phyloP scores from a whole-genome alignment of 306 rosid species.

The Quercus rubra region DNA sequence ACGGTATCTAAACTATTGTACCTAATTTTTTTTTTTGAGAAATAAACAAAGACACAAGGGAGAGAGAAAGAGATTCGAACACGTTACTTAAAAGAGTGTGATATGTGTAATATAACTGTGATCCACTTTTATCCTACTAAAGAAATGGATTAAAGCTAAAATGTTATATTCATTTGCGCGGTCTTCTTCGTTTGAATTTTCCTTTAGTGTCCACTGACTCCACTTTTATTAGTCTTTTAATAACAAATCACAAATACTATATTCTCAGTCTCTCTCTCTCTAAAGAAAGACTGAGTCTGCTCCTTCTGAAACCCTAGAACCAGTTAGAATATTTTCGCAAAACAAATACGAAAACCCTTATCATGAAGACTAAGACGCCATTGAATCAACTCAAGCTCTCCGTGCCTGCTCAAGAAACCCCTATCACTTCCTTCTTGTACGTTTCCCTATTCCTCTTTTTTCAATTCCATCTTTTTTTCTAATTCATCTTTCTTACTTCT shows the following conservation, averaged over 20 bases:
- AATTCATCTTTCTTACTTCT: background rate
- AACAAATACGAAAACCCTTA: background rate
- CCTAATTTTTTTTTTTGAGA: too few species aligned
- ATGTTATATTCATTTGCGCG: slow-evolving; percentile 28
- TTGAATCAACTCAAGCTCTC: slow-evolving; percentile 84
- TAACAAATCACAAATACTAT: too few species aligned
- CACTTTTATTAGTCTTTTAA: background rate
- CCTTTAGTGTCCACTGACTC: background rate
- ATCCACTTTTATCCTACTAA: too few species aligned
- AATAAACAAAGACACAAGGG: accelerated
- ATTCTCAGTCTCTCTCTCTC: slow-evolving; percentile 3
- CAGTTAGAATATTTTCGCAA: background rate
- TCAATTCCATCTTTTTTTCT: background rate
- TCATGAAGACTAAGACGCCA: slow-evolving; percentile 85
- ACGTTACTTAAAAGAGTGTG: too few species aligned
- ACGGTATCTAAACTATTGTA: too few species aligned
- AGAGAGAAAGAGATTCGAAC: too few species aligned
- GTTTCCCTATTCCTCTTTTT: background rate
- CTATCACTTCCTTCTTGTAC: slow-evolving; percentile 79
- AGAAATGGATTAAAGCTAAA: too few species aligned
- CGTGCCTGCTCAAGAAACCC: slow-evolving; percentile 80
- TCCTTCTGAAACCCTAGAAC: slow-evolving; percentile 7
- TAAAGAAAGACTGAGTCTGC: background rate
- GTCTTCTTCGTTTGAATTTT: slow-evolving; percentile 46
- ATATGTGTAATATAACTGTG: accelerated